These are phyloP conservation scores for Jatropha multifida DNA, from an alignment of 441 rosid species.

Conservation along the genomic window DNA sequence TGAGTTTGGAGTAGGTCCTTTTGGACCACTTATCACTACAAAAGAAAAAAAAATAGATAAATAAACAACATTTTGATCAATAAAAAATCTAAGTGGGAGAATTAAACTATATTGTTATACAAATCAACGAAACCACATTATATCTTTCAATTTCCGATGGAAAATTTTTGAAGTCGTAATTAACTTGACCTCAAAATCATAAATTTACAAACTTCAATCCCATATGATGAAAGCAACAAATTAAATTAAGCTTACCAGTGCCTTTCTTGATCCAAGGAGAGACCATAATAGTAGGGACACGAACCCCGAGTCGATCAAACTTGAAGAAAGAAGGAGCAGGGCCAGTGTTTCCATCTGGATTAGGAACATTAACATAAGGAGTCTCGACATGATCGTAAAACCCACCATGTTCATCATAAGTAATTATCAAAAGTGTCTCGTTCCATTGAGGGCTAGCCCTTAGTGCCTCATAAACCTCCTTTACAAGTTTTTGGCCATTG, in stretches of 20 bases:
- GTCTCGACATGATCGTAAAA: constrained; percentile 91
- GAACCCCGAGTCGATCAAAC: constrained; percentile 90
- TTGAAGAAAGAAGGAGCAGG: constrained; percentile 95
- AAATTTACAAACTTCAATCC: not conserved
- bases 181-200: not conserved
- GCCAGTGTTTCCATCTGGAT: constrained; percentile 89
- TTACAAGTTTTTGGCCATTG: constrained; percentile 79
- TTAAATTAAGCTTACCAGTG: constrained; percentile 48
- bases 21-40: constrained; percentile 58
- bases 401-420: constrained; percentile 96
- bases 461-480: constrained; percentile 86
- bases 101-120: not conserved
- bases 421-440: constrained; percentile 75
- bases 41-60: not conserved
- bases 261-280: constrained; percentile 98
- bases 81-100: constrained; percentile 1
- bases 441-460: constrained; percentile 96
- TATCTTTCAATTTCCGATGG: not conserved
- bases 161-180: not conserved
- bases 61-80: not conserved
- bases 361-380: constrained; percentile 74
- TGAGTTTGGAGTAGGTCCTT: constrained; percentile 68
- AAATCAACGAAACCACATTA: not conserved
- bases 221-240: not conserved
- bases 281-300: constrained; percentile 92